Base-by-base conservation (phyloP, 768 basidiomycete species). In the Psilocybe tampanensis region DNA sequence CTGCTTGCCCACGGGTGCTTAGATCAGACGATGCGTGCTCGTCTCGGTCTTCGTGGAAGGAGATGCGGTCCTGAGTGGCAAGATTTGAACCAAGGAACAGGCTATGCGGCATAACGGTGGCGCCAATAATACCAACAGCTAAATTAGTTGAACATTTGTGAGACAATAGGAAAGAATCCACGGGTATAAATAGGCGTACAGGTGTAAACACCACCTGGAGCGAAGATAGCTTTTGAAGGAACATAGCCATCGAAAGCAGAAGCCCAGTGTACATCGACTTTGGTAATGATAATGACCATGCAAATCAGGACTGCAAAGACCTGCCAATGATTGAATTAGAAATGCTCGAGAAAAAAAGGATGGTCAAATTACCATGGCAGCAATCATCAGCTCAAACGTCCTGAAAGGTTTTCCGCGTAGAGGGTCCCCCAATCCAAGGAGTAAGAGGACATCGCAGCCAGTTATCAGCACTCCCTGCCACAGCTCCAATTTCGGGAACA, bases 41-140 rank as follows among this genome's bases (percentile, higher is more conserved):
- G 45, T 61, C 47, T 58, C 64, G 58, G 17, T 60, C 54, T 3
- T 74, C 61, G 8, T 70, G 68, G 34, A 72, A 71, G 1, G 75
- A 73, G 13, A 92, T 65, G 44, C 94, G 77, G 55, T 94, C 88
- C 67, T 94, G 90, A 0, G 92, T 94, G 2, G 93, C 88, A 4
- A 97, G 83, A 26, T 86, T 84, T 2, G 92, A 93, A 5, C 94
- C 95, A 15, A 97, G 78, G 76, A 91, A 94, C n/a, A 97, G 77
- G 57, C 88, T 89, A 70, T 95, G 94, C 0, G 94, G 94, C 94
- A 95, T 95, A 57, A 94, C 88, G 2, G 93, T 97, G 1, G 93
- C 92, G 26, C 90, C 88, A 1, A 90, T 66, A 48, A 92, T 86
- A 34, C 89, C 89, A 52, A 90, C 83, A 26, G 86, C 85, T 86